Base-by-base conservation (phyloP, 75 land plant genomes). In the Chamaecyparis obtusa region DNA sequence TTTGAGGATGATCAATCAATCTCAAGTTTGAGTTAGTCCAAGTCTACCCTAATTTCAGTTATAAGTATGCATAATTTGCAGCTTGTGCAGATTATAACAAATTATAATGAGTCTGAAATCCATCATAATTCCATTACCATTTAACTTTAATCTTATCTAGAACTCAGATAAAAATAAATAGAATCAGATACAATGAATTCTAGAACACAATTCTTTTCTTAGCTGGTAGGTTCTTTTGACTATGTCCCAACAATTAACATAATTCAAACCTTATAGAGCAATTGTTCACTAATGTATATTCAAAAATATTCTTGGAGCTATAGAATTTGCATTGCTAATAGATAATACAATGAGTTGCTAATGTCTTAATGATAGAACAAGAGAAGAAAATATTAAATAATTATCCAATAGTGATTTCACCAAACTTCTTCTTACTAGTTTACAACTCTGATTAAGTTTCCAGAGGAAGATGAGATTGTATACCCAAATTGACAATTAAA, bases 61-160 rank as follows among this genome's bases (percentile, higher is more conserved):
- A 24, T 2, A 80, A 21, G n/a, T 44, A 41, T 21, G 44, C 19
- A 11, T 43, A 43, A 43, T 44, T 32, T 77, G 41, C 7, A 77
- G 79, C 46, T 80, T 80, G 80, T 76, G 79, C 79, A 76, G 39
- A 76, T 76, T 76, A 9, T 80, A 80, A 80, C 11, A 80, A 10
- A 80, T 80, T 37, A 21, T n/a, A 80, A 80, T 7, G 10, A 17
- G 30, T 71, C 74, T 71, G 74, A n/a, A 71, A 71, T 30, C 35
- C 32, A 71, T 71, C 2, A 27, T 27, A 71, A 71, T 30, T 71
- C 9, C 3, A 71, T 71, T n/a, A n/a, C 48, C 8, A 9, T 46
- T 46, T 3, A 30, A 5, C 5, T 57, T 57, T 71, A 71, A 71
- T 71, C 9, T 71, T 71, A n/a, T 71, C 30, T 30, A 71, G 33